phyloP scores from a whole-genome alignment of 1,284 basidiomycete species.

The Microbotryum saponariae region DNA sequence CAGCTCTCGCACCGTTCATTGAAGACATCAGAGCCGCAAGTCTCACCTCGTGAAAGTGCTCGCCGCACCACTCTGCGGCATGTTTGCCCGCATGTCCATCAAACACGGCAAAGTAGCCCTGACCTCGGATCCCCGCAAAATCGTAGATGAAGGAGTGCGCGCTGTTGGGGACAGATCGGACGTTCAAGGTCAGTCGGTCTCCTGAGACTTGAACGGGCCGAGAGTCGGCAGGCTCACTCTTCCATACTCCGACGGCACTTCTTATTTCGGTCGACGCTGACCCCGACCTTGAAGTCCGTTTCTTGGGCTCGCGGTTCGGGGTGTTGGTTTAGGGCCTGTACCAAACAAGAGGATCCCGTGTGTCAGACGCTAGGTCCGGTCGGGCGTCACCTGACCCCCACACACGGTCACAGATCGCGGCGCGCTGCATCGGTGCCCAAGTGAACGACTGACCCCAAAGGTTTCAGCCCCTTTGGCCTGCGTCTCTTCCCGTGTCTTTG shows the following conservation, averaged over 20 bases:
- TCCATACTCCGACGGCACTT: conserved; percentile 92
- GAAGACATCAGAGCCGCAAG: background rate
- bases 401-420: background rate
- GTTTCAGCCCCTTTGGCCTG: conserved; percentile 20
- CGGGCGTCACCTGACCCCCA: background rate
- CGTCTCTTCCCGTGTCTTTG: conserved; percentile 14
- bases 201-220: background rate
- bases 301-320: background rate
- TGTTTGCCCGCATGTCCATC: conserved; percentile 98
- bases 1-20: background rate
- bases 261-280: conserved; percentile 75
- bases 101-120: conserved; percentile 96
- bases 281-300: conserved; percentile 51
- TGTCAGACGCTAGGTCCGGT: background rate
- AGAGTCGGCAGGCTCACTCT: conserved; percentile 48
- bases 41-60: conserved; percentile 83
- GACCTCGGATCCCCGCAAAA: conserved; percentile 80
- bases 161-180: conserved; percentile 9
- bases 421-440: background rate
- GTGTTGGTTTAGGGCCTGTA: conserved; percentile 1
- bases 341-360: background rate
- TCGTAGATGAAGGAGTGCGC: conserved; percentile 92
- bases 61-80: conserved; percentile 97
- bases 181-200: background rate
- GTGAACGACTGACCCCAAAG: conserved; percentile 8